Conservation (phyloP, 1,284 basidiomycete species). For the Pisolithus thermaeus region DNA sequence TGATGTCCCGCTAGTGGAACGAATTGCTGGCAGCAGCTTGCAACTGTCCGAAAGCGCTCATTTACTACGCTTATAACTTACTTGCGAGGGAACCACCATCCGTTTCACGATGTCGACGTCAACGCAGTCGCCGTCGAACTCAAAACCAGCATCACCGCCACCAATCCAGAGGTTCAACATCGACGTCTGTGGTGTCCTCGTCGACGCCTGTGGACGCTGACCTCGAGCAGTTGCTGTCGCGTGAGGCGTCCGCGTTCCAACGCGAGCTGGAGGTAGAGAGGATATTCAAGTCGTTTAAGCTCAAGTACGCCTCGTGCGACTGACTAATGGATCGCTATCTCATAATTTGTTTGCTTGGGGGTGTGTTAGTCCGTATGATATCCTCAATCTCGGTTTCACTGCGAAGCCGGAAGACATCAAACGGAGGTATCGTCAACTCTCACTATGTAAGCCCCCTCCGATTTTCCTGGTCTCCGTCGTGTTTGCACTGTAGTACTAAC, state of each 20-base stretch:
- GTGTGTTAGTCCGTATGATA: constrained; percentile 68
- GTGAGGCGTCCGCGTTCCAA: constrained; percentile 79
- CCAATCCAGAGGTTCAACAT: constrained; percentile 3
- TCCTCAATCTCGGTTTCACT: constrained; percentile 61
- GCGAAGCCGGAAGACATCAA: constrained; percentile 70
- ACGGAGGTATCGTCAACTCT: constrained; percentile 75
- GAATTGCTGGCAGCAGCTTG: not conserved
- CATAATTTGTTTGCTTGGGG: no score
- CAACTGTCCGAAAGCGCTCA: not conserved
- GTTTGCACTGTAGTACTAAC: constrained; percentile 16
- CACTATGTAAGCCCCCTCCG: constrained; percentile 56
- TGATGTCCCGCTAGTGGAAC: not conserved
- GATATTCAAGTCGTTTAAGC: constrained; percentile 77
- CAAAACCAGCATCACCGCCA: constrained; percentile 12
- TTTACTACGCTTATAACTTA: not conserved
- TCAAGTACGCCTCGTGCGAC: constrained; percentile 51
- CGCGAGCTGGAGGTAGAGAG: constrained; percentile 81
- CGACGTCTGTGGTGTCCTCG: constrained; percentile 24
- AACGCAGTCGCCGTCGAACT: not conserved
- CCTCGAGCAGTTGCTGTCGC: constrained; percentile 68
- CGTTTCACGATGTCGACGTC: no score
- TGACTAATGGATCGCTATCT: no score
- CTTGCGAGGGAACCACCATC: no score
- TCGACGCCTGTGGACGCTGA: constrained; percentile 38
- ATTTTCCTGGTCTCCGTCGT: not conserved